These are phyloP conservation scores for Carex cristatella DNA, from an alignment of 176 grass and related monocot genomes.

Conservation along the genomic window DNA sequence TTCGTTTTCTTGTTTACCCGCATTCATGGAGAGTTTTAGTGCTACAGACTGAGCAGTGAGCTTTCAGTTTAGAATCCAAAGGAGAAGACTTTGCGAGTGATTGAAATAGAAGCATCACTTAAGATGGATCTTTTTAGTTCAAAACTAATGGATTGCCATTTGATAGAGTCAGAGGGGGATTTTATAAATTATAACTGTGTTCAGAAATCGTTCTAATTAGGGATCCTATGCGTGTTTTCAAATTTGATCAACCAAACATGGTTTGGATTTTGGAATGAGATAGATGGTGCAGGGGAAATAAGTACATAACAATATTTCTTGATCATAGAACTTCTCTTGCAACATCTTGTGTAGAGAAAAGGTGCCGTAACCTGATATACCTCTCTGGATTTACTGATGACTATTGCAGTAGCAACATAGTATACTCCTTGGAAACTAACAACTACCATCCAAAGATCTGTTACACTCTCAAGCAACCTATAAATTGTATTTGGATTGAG, in stretches of 20 bases:
- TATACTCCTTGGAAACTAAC: not conserved
- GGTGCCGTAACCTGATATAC: not conserved
- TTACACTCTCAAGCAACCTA: not conserved
- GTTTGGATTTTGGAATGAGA: not conserved
- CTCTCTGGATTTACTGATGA: not conserved
- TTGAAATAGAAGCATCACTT: not conserved
- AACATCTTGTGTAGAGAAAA: not conserved
- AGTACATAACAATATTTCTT: not conserved
- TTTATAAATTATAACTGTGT: not conserved
- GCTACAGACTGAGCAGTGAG: not conserved
- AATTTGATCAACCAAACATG: not conserved
- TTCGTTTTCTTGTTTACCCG: not conserved
- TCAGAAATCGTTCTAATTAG: not conserved
- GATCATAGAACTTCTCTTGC: not conserved
- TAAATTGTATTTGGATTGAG: conserved; percentile 10
- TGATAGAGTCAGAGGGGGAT: not conserved
- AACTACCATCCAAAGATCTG: not conserved
- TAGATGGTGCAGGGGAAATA: not conserved
- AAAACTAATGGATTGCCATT: not conserved
- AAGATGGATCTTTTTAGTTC: not conserved
- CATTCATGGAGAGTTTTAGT: conserved; percentile 8
- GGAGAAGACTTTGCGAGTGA: not conserved
- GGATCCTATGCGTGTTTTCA: not conserved
- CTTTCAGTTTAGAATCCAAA: not conserved
- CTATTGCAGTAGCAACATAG: not conserved